phyloP scores from a whole-genome alignment of 306 rosid genomes.

The Quercus bicolor region DNA sequence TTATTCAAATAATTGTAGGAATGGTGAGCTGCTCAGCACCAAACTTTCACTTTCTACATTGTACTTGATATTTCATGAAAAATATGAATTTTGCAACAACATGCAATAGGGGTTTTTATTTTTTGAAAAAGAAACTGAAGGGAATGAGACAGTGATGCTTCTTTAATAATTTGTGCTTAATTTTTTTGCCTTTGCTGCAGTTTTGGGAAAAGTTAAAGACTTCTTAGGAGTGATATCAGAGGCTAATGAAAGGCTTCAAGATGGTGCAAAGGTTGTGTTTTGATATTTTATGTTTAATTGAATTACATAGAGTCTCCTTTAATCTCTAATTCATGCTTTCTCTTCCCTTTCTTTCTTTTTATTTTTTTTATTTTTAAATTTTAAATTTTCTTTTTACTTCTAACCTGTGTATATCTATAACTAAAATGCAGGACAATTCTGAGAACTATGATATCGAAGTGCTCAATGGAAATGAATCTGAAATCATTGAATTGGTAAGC shows the following conservation, averaged over 20 bases:
- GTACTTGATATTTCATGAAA: too few relatives aligned
- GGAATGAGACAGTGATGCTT: background rate
- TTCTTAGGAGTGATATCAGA: constrained; percentile 73
- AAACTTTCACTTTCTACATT: too few relatives aligned
- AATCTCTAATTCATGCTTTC: background rate
- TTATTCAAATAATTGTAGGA: too few relatives aligned
- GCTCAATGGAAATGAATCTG: constrained; percentile 70
- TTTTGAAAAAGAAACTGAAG: background rate
- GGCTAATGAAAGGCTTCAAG: constrained; percentile 58
- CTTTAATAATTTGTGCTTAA: background rate
- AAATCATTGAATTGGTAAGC: constrained; percentile 67
- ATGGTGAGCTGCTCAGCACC: too few relatives aligned
- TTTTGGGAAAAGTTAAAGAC: constrained; percentile 49
- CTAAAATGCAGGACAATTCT: constrained; percentile 47
- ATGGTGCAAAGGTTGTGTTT: constrained; percentile 63
- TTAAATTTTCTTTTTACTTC: background rate
- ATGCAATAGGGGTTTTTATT: background rate
- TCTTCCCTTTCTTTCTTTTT: background rate
- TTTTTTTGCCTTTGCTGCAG: constrained; percentile 25
- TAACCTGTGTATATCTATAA: background rate
- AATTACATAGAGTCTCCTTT: background rate
- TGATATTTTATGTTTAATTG: constrained; percentile 9
- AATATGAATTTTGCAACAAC: too few relatives aligned
- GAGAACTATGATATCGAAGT: constrained; percentile 65
- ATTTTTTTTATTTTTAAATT: too few relatives aligned